Conservation (phyloP, 208 protist species). For the Porcisia hertigi region DNA sequence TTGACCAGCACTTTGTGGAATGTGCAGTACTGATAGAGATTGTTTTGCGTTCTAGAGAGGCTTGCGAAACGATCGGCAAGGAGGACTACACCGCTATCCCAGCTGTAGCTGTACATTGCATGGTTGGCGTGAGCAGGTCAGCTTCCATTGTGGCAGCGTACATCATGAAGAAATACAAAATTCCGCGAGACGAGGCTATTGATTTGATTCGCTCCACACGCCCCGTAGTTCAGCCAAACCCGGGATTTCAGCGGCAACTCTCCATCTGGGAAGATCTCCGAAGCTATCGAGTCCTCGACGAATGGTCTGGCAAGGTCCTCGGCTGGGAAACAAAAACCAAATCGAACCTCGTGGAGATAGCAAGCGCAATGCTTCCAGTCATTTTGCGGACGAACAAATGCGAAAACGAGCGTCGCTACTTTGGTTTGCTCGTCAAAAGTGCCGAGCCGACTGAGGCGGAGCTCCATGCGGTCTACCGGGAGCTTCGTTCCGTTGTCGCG, state of each 20-base stretch:
- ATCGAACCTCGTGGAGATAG: slow-evolving; percentile 32
- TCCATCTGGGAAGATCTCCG: slow-evolving; percentile 50
- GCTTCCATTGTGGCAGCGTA: slow-evolving; percentile 84
- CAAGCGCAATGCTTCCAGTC: slow-evolving; percentile 41
- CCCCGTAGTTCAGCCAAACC: slow-evolving; percentile 73
- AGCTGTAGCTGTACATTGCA: slow-evolving; percentile 77
- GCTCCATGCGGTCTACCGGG: slow-evolving; percentile 35
- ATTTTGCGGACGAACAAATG: slow-evolving; percentile 59
- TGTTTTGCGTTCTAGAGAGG: slow-evolving; percentile 41
- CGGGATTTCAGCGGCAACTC: slow-evolving; percentile 74
- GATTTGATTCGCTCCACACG: slow-evolving; percentile 54
- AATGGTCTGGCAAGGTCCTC: slow-evolving; percentile 46
- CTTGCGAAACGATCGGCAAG: background rate
- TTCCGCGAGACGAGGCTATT: slow-evolving; percentile 59
- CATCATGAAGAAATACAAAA: slow-evolving; percentile 70
- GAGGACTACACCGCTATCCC: slow-evolving; percentile 15
- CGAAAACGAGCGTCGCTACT: slow-evolving; percentile 56
- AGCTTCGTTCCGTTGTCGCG: slow-evolving; percentile 45
- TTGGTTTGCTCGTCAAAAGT: slow-evolving; percentile 45
- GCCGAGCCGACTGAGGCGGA: slow-evolving; percentile 18
- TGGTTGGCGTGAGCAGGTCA: slow-evolving; percentile 87
- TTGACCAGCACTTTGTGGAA: slow-evolving; percentile 68
- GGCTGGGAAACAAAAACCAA: slow-evolving; percentile 49
- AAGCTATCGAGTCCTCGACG: slow-evolving; percentile 61
- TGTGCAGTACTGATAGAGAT: slow-evolving; percentile 68